Evolutionary conservation across 148 eudicot genomes (phyloP).

Genomic region (Heliosperma pusillum): DNA sequence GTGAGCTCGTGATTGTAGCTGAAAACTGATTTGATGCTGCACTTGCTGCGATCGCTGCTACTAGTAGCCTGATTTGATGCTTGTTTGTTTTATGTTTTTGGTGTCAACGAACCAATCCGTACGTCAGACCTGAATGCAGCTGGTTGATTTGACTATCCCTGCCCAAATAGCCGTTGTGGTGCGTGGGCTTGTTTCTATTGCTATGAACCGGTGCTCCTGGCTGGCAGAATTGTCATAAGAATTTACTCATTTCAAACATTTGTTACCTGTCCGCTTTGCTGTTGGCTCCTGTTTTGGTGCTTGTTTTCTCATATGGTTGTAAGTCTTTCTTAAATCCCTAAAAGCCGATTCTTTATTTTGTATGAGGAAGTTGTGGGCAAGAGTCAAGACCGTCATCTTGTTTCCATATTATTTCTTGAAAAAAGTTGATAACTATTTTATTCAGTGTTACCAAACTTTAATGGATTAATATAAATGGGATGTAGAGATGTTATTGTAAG

Average conservation of each 20-base stretch:
- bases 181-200: conserved; percentile 37
- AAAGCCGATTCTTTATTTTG: conserved; percentile 4
- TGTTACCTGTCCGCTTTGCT: conserved; percentile 25
- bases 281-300: conserved; percentile 20
- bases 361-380: conserved; percentile 4
- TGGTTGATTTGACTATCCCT: conserved; percentile 9
- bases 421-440: too few species aligned
- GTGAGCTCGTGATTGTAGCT: conserved; percentile 38
- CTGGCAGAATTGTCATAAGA: conserved; percentile 20
- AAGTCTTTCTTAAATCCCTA: conserved; percentile 26
- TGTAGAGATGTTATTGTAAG: too few species aligned
- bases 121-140: conserved; percentile 27
- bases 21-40: conserved; percentile 20
- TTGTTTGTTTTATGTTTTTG: conserved; percentile 17
- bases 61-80: conserved; percentile 21
- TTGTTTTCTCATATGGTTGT: conserved; percentile 20
- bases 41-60: conserved; percentile 14
- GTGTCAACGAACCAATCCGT: conserved; percentile 10
- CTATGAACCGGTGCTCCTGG: conserved; percentile 32
- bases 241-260: conserved; percentile 12
- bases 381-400: conserved; percentile 1
- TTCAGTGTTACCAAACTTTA: too few species aligned
- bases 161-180: too few species aligned
- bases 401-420: too few species aligned
- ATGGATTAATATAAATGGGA: too few species aligned